Conservation (phyloP, 352 stramenopile genomes). For the Phytopythium kandeliae region DNA sequence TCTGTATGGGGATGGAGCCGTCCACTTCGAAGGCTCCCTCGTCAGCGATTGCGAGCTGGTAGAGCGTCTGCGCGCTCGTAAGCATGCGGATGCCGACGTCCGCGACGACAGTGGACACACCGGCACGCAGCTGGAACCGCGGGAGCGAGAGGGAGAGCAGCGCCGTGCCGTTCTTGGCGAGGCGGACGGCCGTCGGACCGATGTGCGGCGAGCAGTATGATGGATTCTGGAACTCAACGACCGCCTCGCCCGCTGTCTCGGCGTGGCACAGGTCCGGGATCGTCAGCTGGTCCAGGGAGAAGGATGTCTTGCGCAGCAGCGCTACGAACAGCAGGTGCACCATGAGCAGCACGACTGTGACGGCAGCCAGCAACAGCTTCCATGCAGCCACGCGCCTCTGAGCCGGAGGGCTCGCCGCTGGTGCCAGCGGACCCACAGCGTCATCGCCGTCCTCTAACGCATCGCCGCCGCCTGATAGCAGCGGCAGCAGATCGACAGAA, state of each 20-base stretch:
- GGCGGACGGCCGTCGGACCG: constrained; percentile 42
- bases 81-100: constrained; percentile 43
- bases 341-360: constrained; percentile 28
- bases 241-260: constrained; percentile 35
- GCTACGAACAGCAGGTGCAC: constrained; percentile 63
- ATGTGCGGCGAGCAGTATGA: constrained; percentile 69
- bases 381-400: constrained; percentile 11
- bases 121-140: constrained; percentile 45
- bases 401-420: background rate
- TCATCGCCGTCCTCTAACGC: background rate
- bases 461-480: constrained; percentile 9
- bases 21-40: constrained; percentile 32
- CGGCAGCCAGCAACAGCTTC: constrained; percentile 19
- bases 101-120: constrained; percentile 41
- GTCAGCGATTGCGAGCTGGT: constrained; percentile 46
- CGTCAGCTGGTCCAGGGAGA: constrained; percentile 47
- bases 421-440: background rate
- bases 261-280: constrained; percentile 68
- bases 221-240: constrained; percentile 66
- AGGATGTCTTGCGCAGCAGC: constrained; percentile 54
- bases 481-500: constrained; percentile 14
- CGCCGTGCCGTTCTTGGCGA: constrained; percentile 44
- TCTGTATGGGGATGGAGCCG: constrained; percentile 43
- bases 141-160: constrained; percentile 46
- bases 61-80: constrained; percentile 32